These are phyloP conservation scores for Striga asiatica DNA, from an alignment of 257 asterid genomes.

Conservation along the genomic window DNA sequence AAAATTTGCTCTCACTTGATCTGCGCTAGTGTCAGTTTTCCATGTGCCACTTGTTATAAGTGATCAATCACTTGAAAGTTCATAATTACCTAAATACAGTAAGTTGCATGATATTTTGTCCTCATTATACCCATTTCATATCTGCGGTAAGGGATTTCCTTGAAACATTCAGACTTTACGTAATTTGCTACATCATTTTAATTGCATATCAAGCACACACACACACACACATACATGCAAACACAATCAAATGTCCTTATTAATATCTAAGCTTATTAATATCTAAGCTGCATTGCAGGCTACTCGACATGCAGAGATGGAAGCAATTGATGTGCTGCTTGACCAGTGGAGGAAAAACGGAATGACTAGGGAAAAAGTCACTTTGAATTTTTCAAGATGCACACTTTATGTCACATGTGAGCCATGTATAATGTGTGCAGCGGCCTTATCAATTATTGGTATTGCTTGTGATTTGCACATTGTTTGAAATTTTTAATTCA, in stretches of 20 bases:
- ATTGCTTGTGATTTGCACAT: constrained; percentile 12
- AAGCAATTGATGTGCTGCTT: constrained; percentile 79
- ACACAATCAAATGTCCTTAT: no score
- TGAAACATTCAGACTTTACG: background rate
- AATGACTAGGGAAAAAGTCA: constrained; percentile 40
- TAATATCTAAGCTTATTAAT: no score
- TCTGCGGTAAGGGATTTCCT: background rate
- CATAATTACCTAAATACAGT: background rate
- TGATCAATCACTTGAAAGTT: background rate
- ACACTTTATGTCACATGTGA: constrained; percentile 82
- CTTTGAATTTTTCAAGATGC: constrained; percentile 54
- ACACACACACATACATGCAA: no score
- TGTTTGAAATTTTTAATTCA: constrained; percentile 11
- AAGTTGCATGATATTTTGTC: no score
- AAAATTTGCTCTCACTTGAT: background rate
- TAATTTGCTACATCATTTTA: no score
- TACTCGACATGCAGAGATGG: constrained; percentile 95
- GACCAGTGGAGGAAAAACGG: constrained; percentile 59
- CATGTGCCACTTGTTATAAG: background rate
- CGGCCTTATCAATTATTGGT: constrained; percentile 75
- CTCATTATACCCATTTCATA: background rate
- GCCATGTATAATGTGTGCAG: constrained; percentile 96
- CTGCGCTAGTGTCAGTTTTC: background rate
- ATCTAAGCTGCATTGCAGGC: constrained; percentile 33
- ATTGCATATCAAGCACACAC: no score